These are phyloP conservation scores for Jatropha podagrica DNA, from an alignment of 441 rosid species.

Conservation along the genomic window DNA sequence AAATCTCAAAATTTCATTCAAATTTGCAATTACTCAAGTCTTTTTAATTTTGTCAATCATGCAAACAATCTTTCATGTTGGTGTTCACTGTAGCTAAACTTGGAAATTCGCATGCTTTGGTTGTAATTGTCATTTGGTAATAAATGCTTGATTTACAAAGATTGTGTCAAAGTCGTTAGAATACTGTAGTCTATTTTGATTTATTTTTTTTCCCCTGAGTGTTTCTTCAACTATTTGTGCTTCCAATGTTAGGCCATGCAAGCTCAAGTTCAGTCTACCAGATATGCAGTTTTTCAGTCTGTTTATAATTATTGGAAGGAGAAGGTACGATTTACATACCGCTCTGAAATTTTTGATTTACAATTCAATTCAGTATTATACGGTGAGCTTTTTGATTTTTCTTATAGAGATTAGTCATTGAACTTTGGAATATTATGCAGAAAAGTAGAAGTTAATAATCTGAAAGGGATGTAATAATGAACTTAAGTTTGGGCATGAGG, in stretches of 20 bases:
- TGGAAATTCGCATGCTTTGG: not conserved
- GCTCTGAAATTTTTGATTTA: slow-evolving; percentile 5
- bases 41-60: not conserved
- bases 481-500: not conserved
- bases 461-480: not conserved
- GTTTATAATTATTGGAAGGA: slow-evolving; percentile 90
- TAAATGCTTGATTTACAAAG: not conserved
- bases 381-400: not conserved
- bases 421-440: not conserved
- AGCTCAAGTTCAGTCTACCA: slow-evolving; percentile 54
- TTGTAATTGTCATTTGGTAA: slow-evolving; percentile 5
- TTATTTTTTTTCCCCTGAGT: not conserved
- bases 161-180: slow-evolving; percentile 15
- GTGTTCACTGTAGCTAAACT: not conserved
- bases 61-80: not conserved
- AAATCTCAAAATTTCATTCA: no score
- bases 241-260: slow-evolving; percentile 64
- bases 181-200: not conserved
- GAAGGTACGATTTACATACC: slow-evolving; percentile 51
- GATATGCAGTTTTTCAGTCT: slow-evolving; percentile 63
- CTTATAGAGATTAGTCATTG: not conserved
- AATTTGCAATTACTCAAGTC: not conserved
- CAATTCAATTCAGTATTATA: not conserved
- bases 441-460: not conserved
- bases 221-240: slow-evolving; percentile 7